A percentile compares a stretch with the other conserved stretches of the same genome.
Conservation (phyloP, 2,329 filamentous ascomycete genomes). For the Arthroderma sp. region DNA sequence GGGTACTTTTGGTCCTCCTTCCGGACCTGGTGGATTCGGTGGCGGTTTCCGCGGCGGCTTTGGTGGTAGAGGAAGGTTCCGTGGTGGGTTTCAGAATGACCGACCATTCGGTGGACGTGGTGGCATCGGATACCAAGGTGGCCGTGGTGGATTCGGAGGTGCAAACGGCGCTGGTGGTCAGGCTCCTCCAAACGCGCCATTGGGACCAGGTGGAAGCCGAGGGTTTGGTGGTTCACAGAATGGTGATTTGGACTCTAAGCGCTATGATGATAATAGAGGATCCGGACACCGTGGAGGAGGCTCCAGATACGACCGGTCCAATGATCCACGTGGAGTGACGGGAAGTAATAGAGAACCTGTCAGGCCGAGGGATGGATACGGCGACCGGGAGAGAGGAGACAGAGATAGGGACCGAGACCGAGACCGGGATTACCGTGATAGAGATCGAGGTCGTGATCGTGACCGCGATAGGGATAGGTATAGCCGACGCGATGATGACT, state of each 20-base stretch:
- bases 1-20: slow-evolving; percentile 45
- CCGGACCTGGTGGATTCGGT: slow-evolving; percentile 42
- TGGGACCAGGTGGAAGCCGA: slow-evolving; percentile 43
- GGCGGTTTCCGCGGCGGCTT: slow-evolving; percentile 45
- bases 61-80: slow-evolving; percentile 37
- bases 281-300: slow-evolving; percentile 28
- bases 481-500: slow-evolving; percentile 38
- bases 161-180: slow-evolving; percentile 22
- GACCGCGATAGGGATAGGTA: slow-evolving; percentile 42
- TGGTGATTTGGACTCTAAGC: slow-evolving; percentile 32
- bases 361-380: slow-evolving; percentile 51
- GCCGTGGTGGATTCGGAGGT: slow-evolving; percentile 37
- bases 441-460: slow-evolving; percentile 32
- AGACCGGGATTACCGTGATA: slow-evolving; percentile 40
- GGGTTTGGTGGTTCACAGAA: slow-evolving; percentile 32
- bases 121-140: slow-evolving; percentile 46
- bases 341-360: slow-evolving; percentile 79
- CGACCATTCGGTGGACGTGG: slow-evolving; percentile 37
- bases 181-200: slow-evolving; percentile 37
- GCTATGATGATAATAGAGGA: slow-evolving; percentile 43
- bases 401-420: slow-evolving; percentile 37
- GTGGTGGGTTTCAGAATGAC: slow-evolving; percentile 41
- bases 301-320: slow-evolving; percentile 34
- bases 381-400: slow-evolving; percentile 32
- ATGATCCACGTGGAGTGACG: slow-evolving; percentile 41